Evolutionary conservation across 2,329 filamentous ascomycete genomes (phyloP).

Genomic region (Neonectria neomacrospora): DNA sequence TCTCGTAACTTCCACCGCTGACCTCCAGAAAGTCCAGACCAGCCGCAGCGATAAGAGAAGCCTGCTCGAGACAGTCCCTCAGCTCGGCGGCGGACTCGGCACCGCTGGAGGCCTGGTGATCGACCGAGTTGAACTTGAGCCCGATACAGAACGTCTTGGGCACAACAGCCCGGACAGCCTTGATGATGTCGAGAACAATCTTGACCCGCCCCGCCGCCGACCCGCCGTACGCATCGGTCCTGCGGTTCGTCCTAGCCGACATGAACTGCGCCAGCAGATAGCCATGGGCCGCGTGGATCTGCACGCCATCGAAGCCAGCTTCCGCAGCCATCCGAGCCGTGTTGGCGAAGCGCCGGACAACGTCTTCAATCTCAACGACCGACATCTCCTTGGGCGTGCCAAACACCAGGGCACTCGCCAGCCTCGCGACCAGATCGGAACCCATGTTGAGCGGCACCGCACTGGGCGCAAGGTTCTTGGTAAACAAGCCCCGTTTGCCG

Average conservation of each 20-base stretch:
- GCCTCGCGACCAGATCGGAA: slow-evolving; percentile 47
- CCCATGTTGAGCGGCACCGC: slow-evolving; percentile 57
- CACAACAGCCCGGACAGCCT: slow-evolving; percentile 53
- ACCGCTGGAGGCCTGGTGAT: slow-evolving; percentile 57
- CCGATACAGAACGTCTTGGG: slow-evolving; percentile 59
- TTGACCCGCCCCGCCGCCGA: slow-evolving; percentile 58
- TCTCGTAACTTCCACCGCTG: slow-evolving; percentile 70
- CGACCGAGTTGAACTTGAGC: slow-evolving; percentile 67
- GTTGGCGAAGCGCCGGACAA: slow-evolving; percentile 63
- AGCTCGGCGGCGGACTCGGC: slow-evolving; percentile 48
- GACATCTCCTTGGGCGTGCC: slow-evolving; percentile 69
- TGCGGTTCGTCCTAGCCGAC: slow-evolving; percentile 59
- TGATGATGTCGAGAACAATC: slow-evolving; percentile 62
- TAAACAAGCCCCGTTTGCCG: slow-evolving; percentile 50
- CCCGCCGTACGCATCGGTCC: slow-evolving; percentile 68
- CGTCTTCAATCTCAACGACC: slow-evolving; percentile 61
- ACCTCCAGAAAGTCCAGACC: slow-evolving; percentile 76
- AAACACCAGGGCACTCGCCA: slow-evolving; percentile 53
- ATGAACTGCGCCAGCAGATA: slow-evolving; percentile 69
- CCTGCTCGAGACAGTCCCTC: slow-evolving; percentile 67
- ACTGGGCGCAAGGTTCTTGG: slow-evolving; percentile 57
- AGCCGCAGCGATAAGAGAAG: slow-evolving; percentile 59
- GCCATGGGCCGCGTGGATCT: slow-evolving; percentile 65
- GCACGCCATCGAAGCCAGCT: slow-evolving; percentile 58
- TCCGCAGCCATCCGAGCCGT: slow-evolving; percentile 60